phyloP scores from a whole-genome alignment of 208 protist species.

The Leptomonas seymouri region DNA sequence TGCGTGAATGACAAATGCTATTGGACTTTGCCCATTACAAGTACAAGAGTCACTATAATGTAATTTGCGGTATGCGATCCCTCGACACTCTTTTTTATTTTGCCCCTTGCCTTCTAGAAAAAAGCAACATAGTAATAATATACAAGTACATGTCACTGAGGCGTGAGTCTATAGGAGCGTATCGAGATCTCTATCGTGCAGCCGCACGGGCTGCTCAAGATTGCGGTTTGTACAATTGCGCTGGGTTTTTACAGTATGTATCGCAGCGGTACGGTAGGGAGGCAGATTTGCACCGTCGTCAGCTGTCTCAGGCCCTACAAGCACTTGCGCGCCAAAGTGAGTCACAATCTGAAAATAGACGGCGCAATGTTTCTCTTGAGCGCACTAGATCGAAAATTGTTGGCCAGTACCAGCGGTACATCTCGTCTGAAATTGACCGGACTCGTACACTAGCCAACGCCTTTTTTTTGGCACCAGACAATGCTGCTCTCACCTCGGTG shows the following conservation, averaged over 20 bases:
- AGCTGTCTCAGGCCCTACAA: slow-evolving; percentile 29
- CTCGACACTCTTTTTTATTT: background rate
- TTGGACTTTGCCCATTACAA: too few species aligned
- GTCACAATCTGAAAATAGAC: background rate
- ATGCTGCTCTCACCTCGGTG: slow-evolving; percentile 64
- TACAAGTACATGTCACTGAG: slow-evolving; percentile 45
- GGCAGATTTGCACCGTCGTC: slow-evolving; percentile 42
- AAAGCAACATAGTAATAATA: background rate
- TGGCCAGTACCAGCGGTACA: slow-evolving; percentile 48
- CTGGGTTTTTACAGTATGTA: slow-evolving; percentile 57
- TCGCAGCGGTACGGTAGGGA: slow-evolving; percentile 44
- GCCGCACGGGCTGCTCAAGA: slow-evolving; percentile 35
- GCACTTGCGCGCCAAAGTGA: slow-evolving; percentile 11
- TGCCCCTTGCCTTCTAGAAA: too few species aligned
- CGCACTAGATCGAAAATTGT: slow-evolving; percentile 34
- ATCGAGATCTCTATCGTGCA: slow-evolving; percentile 51
- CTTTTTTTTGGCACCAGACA: slow-evolving; percentile 45
- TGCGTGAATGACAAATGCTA: too few species aligned
- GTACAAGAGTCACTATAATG: too few species aligned
- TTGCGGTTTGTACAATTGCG: slow-evolving; percentile 53
- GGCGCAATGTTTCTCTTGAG: slow-evolving; percentile 1
- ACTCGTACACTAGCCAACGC: slow-evolving; percentile 37
- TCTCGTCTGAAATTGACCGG: slow-evolving; percentile 60
- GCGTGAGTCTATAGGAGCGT: slow-evolving; percentile 47
- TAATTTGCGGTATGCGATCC: too few species aligned